Base-by-base conservation (phyloP, 352 stramenopile genomes). In the Pythium guiyangense region DNA sequence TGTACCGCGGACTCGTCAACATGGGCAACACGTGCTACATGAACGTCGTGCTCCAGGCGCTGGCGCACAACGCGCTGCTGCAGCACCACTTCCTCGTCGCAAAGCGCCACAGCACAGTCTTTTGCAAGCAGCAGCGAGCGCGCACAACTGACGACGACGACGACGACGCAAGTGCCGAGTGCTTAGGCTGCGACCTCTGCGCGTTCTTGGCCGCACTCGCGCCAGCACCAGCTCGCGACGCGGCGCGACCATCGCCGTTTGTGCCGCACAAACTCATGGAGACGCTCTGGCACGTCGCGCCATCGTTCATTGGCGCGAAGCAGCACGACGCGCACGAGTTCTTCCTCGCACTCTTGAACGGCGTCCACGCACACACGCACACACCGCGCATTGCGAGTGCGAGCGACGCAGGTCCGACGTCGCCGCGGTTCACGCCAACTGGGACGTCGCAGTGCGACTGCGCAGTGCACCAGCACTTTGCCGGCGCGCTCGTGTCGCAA, bases 11-110 rank as follows among this genome's bases (percentile, higher is more conserved):
- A 46, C 66, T 94, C 31, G 75, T 89, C 35, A 94, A 94, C 64
- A 86, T 94, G 75, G 84, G 84, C 37, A 94, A 91, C 59, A 90
- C 84, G 47, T 92, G 84, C 77, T 94, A 84, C 48, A 83, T 94
- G 79, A 92, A 88, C 63, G 76, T 74, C 1, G 82, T 92, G 50
- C 62, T 94, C 42, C 84, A 94, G 62, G 67, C 74, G 15, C 64
- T 90, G 47, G 73, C 70, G 18, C 78, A 88, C 68, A 92, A 88
- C 42, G 76, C 70, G 20, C 72, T 92, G 59, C 52, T 89, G 10
- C 77, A 86, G 53, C 67, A 88, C 66, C 82, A 86, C 35, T 91
- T 88, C 57, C 81, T 90, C 26, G 64, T 88, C 29, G 64, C 73
- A 3, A 79, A 69, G 22, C 70, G 69, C 26, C 79, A 90, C 60